A percentile compares a stretch with the other conserved stretches of the same genome.
Conservation (phyloP, 768 basidiomycete species). For the Collybia sp. region DNA sequence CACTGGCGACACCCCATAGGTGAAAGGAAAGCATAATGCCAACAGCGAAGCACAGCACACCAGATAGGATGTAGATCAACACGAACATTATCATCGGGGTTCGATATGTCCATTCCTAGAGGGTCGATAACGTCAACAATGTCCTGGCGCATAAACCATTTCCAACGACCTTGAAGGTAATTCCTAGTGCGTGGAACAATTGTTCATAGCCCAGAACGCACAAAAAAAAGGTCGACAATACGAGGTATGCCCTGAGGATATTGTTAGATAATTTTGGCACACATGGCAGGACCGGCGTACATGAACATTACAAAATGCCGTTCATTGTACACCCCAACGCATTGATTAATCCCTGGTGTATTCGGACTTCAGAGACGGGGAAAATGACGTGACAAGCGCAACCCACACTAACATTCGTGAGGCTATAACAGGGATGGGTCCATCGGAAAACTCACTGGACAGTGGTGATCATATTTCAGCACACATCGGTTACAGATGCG, state of each 20-base stretch:
- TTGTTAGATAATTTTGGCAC: background rate
- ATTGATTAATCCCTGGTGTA: conserved; percentile 87
- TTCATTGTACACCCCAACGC: conserved; percentile 93
- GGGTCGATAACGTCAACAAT: background rate
- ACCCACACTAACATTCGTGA: conserved; percentile 3
- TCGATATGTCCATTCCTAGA: conserved; percentile 47
- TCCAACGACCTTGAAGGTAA: conserved; percentile 23
- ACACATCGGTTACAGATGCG: conserved; percentile 88
- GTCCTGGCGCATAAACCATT: conserved; percentile 28
- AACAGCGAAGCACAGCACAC: conserved; percentile 73
- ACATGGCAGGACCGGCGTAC: conserved; percentile 37
- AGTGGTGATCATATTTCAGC: conserved; percentile 88
- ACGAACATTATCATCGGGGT: conserved; percentile 70
- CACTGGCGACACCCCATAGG: conserved; percentile 61
- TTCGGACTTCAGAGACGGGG: too few relatives aligned
- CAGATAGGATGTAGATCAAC: conserved; percentile 69
- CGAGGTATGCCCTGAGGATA: conserved; percentile 67
- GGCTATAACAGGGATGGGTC: background rate
- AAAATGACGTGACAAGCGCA: background rate
- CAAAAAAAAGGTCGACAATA: conserved; percentile 61
- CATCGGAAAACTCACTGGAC: conserved; percentile 58
- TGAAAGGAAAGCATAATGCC: conserved; percentile 71
- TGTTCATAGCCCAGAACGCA: conserved; percentile 58
- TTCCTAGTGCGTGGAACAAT: conserved; percentile 54
- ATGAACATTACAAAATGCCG: conserved; percentile 96